Conservation (phyloP, 768 basidiomycete species). For the Lactifluus subvellereus region DNA sequence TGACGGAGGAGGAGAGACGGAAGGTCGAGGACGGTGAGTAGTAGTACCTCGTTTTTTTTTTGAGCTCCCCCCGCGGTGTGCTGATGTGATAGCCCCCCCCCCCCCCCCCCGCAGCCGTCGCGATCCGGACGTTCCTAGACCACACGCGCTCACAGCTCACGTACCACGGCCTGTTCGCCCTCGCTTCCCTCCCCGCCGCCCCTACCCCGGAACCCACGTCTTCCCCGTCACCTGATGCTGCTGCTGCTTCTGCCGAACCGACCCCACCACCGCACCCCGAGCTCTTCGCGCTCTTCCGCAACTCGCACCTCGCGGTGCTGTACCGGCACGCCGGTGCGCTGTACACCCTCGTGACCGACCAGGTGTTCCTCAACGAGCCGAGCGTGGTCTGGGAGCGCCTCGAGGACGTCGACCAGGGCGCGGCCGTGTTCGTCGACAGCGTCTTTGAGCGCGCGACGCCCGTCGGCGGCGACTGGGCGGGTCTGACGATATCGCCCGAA, state of each 20-base stretch:
- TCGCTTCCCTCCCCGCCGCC: constrained; percentile 36
- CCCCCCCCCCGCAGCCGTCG: constrained; percentile 55
- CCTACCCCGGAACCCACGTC: neutral
- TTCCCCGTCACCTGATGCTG: constrained; percentile 22
- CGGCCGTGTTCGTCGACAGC: constrained; percentile 72
- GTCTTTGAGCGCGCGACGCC: constrained; percentile 59
- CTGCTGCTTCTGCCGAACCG: constrained; percentile 24
- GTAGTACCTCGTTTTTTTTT: too few species aligned
- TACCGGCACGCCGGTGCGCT: constrained; percentile 57
- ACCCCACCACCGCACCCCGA: constrained; percentile 30
- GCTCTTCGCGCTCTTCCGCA: constrained; percentile 86
- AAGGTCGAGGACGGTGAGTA: constrained; percentile 68
- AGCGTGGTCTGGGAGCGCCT: constrained; percentile 88
- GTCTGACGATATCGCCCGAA: constrained; percentile 56
- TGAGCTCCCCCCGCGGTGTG: too few species aligned
- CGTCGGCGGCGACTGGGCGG: constrained; percentile 76
- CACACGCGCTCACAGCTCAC: constrained; percentile 76
- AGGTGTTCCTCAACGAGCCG: constrained; percentile 69
- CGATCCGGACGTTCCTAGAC: constrained; percentile 63
- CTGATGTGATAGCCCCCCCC: neutral
- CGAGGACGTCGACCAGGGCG: constrained; percentile 80
- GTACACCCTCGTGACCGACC: constrained; percentile 82
- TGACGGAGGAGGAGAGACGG: constrained; percentile 47
- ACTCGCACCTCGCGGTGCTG: constrained; percentile 83
- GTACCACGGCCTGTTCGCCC: constrained; percentile 79